Base-by-base conservation (phyloP, 371 early-diverging fungal genomes). In the Apophysomyces variabilis region DNA sequence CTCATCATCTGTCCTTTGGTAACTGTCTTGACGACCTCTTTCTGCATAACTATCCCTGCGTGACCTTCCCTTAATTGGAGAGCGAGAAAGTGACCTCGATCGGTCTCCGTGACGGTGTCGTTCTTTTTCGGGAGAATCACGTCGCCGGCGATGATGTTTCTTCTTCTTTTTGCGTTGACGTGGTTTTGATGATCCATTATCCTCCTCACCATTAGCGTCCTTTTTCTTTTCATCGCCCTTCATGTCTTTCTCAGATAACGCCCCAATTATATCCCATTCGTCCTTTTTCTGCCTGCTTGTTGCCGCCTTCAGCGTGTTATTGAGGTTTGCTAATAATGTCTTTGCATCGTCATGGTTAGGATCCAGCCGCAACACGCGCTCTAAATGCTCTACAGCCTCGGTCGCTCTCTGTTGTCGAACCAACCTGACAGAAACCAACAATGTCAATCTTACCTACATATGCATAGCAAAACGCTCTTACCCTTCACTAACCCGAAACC, bases 401-500 rank as follows among this genome's bases (percentile, higher is more conserved):
- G 60, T 14, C 13, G 63, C 56, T 35, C 72, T 71, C 26, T 65
- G 66, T 58, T 78, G 70, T 38, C 72, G 73, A 4, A 78, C 67
- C 56, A 78, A 66, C 8, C 81, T 80, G 66, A 3, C 5, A 26
- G 13, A 45, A 11, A 41, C 13, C 32, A 59, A 36, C 35, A 58
- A 58, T 6, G 13, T 26, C 32, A 26, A 26, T 26, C 32, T 26
- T 26, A 26, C 4, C 32, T 39, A 37, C 9, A 32, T 37, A 58
- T 58, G 16, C 13, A 12, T 57, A 32, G 2, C 5, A 6, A 26
- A 11, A 57, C 8, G 3, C 0, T 37, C 45, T 73, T 78, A 82
- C 82, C 71, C 69, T 72, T 82, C 79, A 56, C 76, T 75, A 12
- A 76, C 77, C 60, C 77, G 82, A 54, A 68, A 79, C 80, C 78